Percentiles rank a stretch among this genome's conserved stretches.
These are phyloP conservation scores for Skeletonema grethae DNA, from an alignment of 108 stramenopile genomes.

Conservation along the genomic window DNA sequence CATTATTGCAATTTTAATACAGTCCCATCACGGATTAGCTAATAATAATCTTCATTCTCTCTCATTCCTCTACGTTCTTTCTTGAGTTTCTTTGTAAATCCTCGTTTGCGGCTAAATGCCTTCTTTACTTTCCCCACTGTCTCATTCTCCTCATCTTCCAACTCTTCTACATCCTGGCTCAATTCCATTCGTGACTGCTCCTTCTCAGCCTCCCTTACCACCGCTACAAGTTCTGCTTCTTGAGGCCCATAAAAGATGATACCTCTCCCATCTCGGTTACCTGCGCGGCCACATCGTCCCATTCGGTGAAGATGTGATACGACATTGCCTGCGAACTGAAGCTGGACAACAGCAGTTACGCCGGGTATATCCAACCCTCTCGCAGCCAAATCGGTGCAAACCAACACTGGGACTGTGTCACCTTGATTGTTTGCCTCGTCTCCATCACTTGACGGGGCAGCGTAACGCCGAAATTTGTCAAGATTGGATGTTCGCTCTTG, in stretches of 20 bases:
- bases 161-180: slow-evolving; percentile 61
- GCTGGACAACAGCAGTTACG: slow-evolving; percentile 94
- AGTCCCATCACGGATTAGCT: neutral
- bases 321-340: slow-evolving; percentile 95
- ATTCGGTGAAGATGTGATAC: slow-evolving; percentile 98
- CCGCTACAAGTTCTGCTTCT: slow-evolving; percentile 73
- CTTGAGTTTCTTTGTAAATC: slow-evolving; percentile 86
- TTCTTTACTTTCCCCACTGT: slow-evolving; percentile 68
- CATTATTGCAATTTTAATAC: too few relatives aligned
- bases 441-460: slow-evolving; percentile 22
- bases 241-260: slow-evolving; percentile 87
- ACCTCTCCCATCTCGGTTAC: slow-evolving; percentile 88
- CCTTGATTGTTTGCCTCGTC: slow-evolving; percentile 29
- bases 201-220: slow-evolving; percentile 76
- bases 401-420: slow-evolving; percentile 84
- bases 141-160: slow-evolving; percentile 46
- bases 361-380: slow-evolving; percentile 97
- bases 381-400: slow-evolving; percentile 96
- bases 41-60: slow-evolving; percentile 1
- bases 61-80: slow-evolving; percentile 59
- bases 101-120: slow-evolving; percentile 87
- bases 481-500: slow-evolving; percentile 83
- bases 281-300: slow-evolving; percentile 97
- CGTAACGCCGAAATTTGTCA: slow-evolving; percentile 76
- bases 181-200: slow-evolving; percentile 79